phyloP scores from a whole-genome alignment of 352 stramenopile species.

The Phytopythium chamaehyphon region DNA sequence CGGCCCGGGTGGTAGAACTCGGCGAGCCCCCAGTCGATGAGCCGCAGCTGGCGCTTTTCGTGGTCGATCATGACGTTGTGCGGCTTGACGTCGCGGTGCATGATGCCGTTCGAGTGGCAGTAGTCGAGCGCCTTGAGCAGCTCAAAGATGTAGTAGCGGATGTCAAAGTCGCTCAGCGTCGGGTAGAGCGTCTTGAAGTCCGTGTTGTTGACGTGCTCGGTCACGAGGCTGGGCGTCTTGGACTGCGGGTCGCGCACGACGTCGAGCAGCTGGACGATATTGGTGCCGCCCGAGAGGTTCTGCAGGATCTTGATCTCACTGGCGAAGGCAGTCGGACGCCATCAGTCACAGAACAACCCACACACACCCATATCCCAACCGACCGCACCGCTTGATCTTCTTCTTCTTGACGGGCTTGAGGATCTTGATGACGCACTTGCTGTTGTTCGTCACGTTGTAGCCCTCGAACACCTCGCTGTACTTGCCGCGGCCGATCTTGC shows the following conservation, averaged over 20 bases:
- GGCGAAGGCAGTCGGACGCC: too few relatives aligned
- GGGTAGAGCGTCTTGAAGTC: slow-evolving; percentile 99
- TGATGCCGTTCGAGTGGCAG: slow-evolving; percentile 99
- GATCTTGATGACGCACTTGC: slow-evolving; percentile 99
- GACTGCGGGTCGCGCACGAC: slow-evolving; percentile 97
- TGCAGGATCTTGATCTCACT: slow-evolving; percentile 99
- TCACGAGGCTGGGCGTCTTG: slow-evolving; percentile 98
- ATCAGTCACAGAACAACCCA: background rate
- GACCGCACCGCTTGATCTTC: slow-evolving; percentile 96
- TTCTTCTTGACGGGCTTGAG: slow-evolving; percentile 99
- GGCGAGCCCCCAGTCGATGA: slow-evolving; percentile 99
- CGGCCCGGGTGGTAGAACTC: slow-evolving; percentile 99
- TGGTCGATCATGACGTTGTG: slow-evolving; percentile 99
- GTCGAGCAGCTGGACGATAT: slow-evolving; percentile 99
- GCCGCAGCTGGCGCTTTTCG: slow-evolving; percentile 94
- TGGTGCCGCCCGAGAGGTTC: slow-evolving; percentile 98
- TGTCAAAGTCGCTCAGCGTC: slow-evolving; percentile 98
- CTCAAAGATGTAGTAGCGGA: slow-evolving; percentile 99
- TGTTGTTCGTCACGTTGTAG: slow-evolving; percentile 96
- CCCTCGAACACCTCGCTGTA: slow-evolving; percentile 99
- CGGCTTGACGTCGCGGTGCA: slow-evolving; percentile 99
- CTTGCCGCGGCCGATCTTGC: slow-evolving; percentile 99
- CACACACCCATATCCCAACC: background rate
- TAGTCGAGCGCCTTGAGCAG: slow-evolving; percentile 96
- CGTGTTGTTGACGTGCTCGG: slow-evolving; percentile 99